These are phyloP conservation scores for Endothia cerciana DNA, from an alignment of 2,329 filamentous ascomycete species.

Conservation along the genomic window DNA sequence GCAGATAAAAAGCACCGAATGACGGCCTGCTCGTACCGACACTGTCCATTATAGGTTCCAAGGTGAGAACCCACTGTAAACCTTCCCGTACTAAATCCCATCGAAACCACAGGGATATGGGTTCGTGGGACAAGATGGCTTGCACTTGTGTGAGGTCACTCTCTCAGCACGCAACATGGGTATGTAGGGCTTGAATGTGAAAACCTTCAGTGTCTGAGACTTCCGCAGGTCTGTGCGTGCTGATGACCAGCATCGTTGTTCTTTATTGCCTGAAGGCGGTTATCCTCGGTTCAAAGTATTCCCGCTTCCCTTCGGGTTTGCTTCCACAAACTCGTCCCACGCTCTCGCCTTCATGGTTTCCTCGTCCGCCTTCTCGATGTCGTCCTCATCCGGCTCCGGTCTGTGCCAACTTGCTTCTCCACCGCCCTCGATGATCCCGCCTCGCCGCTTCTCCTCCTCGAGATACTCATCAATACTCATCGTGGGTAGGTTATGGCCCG, in stretches of 20 bases:
- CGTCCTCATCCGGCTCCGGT: slow-evolving; percentile 84
- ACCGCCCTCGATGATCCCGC: slow-evolving; percentile 89
- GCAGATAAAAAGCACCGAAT: too few species aligned
- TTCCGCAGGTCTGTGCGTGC: neutral
- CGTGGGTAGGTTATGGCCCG: slow-evolving; percentile 91
- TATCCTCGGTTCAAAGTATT: slow-evolving; percentile 81
- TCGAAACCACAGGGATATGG: too few species aligned
- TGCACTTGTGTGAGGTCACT: too few species aligned
- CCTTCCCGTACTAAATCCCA: too few species aligned
- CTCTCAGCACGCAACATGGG: too few species aligned
- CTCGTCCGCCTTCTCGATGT: slow-evolving; percentile 82
- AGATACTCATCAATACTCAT: slow-evolving; percentile 99
- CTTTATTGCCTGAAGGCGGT: neutral
- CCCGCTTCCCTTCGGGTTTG: slow-evolving; percentile 81
- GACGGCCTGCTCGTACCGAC: too few species aligned
- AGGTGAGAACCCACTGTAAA: too few species aligned
- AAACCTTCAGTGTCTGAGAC: neutral
- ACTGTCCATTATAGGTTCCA: too few species aligned
- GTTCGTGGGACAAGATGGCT: too few species aligned
- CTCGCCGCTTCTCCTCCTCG: slow-evolving; percentile 82
- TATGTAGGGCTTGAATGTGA: too few species aligned
- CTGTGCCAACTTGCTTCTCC: slow-evolving; percentile 72
- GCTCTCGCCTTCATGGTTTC: slow-evolving; percentile 91
- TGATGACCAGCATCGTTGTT: neutral
- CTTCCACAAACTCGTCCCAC: slow-evolving; percentile 94